Percentiles rank a stretch among this genome's conserved stretches.
Conservation (phyloP, 2,329 filamentous ascomycete genomes). For the Beauveria rudraprayagi region DNA sequence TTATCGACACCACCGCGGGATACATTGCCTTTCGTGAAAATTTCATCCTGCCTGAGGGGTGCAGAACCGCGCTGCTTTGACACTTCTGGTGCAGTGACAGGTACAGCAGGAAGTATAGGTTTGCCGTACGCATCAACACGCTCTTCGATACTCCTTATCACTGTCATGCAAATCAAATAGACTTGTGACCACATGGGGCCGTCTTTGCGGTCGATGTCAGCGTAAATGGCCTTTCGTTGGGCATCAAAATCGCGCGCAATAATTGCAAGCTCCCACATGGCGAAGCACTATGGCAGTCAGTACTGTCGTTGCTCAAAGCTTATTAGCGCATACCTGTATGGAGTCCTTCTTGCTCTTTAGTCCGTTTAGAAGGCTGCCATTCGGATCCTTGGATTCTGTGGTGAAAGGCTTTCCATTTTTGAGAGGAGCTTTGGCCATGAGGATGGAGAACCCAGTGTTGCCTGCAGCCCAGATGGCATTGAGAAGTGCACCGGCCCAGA, state of each 20-base stretch:
- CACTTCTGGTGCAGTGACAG: constrained; percentile 22
- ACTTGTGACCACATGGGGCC: constrained; percentile 79
- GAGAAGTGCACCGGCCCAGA: constrained; percentile 58
- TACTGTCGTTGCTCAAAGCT: neutral
- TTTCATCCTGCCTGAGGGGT: constrained; percentile 37
- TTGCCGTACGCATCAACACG: constrained; percentile 58
- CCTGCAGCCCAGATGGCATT: constrained; percentile 67
- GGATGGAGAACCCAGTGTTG: constrained; percentile 71
- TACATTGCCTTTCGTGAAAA: constrained; percentile 33
- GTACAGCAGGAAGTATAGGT: constrained; percentile 26
- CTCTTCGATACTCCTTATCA: constrained; percentile 57
- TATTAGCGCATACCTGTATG: constrained; percentile 49
- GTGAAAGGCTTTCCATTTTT: constrained; percentile 83
- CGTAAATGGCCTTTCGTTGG: constrained; percentile 75
- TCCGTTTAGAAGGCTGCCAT: constrained; percentile 78
- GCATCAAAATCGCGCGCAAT: constrained; percentile 68
- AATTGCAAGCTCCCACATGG: constrained; percentile 81
- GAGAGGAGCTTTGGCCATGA: constrained; percentile 70
- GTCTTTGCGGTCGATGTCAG: constrained; percentile 75
- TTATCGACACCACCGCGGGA: constrained; percentile 39
- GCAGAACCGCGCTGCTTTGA: constrained; percentile 29
- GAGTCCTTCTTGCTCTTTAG: constrained; percentile 75
- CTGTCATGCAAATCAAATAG: constrained; percentile 57
- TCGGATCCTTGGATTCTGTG: constrained; percentile 79
- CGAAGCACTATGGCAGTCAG: constrained; percentile 45